Evolutionary conservation across 352 stramenopile genomes (phyloP).

Genomic region (Phytophthora pini): DNA sequence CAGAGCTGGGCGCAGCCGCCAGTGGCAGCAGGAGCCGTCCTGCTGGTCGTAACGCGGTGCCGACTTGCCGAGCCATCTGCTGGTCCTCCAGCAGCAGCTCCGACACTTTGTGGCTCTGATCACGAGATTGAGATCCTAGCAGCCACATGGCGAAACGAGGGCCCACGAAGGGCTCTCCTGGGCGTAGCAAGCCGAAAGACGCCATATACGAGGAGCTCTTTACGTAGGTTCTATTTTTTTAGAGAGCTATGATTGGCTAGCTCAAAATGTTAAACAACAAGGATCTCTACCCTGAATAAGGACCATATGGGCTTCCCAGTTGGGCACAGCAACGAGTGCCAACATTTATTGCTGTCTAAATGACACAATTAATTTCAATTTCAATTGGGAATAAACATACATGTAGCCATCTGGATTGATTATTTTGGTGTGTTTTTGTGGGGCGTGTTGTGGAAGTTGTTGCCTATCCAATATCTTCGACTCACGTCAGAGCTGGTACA

Average conservation of each 20-base stretch:
- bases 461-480: conserved; percentile 22
- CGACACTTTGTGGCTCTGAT: conserved; percentile 20
- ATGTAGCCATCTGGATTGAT: conserved; percentile 26
- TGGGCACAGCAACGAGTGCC: too few species aligned
- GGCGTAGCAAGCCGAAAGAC: conserved; percentile 7
- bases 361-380: too few species aligned
- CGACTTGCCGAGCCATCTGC: conserved; percentile 25
- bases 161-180: conserved; percentile 21
- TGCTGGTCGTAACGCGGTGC: conserved; percentile 26
- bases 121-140: conserved; percentile 8
- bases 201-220: too few species aligned
- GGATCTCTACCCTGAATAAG: too few species aligned
- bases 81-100: conserved; percentile 35
- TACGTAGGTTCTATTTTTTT: neutral
- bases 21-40: conserved; percentile 43
- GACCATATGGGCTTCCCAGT: too few species aligned
- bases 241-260: neutral
- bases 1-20: conserved; percentile 13
- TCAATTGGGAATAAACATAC: too few species aligned
- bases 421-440: conserved; percentile 10
- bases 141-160: conserved; percentile 50
- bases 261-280: neutral
- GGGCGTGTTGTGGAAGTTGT: neutral
- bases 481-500: conserved; percentile 17
- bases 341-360: too few species aligned